A percentile compares a stretch with the other conserved stretches of the same genome.
These are phyloP conservation scores for Ambrosia trifida DNA, from an alignment of 129 eudicot species.

Conservation along the genomic window DNA sequence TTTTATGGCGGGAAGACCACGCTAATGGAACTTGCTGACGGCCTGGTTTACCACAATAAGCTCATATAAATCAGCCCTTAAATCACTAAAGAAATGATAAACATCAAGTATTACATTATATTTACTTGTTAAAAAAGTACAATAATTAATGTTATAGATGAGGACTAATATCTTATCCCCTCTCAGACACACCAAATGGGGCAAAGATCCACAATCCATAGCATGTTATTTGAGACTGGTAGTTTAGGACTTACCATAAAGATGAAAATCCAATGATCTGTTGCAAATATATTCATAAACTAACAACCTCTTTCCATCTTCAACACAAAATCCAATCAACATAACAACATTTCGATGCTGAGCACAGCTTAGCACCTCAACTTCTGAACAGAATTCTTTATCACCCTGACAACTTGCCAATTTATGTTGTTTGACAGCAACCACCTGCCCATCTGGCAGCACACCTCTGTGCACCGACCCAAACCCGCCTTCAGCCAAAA, in stretches of 20 bases:
- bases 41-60: conserved; percentile 42
- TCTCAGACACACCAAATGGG: too few relatives aligned
- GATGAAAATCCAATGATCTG: conserved; percentile 88
- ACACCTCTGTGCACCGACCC: conserved; percentile 95
- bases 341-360: conserved; percentile 96
- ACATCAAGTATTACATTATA: background rate
- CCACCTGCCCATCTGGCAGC: conserved; percentile 80
- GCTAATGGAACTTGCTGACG: conserved; percentile 56
- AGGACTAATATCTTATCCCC: too few relatives aligned
- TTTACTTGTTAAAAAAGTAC: too few relatives aligned
- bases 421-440: conserved; percentile 97
- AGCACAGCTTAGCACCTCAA: conserved; percentile 94
- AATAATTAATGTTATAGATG: too few relatives aligned
- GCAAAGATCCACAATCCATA: too few relatives aligned
- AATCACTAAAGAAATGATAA: background rate
- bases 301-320: conserved; percentile 78
- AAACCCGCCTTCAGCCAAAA: conserved; percentile 93
- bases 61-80: background rate
- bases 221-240: background rate
- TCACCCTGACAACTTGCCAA: conserved; percentile 97
- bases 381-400: conserved; percentile 94
- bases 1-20: conserved; percentile 89
- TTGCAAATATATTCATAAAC: conserved; percentile 96
- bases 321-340: conserved; percentile 92
- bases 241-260: conserved; percentile 58